Evolutionary conservation across 1,284 basidiomycete genomes (phyloP), one percentile per base, ranked within the genome.

Genomic region (Anthracocystis walkeri): DNA sequence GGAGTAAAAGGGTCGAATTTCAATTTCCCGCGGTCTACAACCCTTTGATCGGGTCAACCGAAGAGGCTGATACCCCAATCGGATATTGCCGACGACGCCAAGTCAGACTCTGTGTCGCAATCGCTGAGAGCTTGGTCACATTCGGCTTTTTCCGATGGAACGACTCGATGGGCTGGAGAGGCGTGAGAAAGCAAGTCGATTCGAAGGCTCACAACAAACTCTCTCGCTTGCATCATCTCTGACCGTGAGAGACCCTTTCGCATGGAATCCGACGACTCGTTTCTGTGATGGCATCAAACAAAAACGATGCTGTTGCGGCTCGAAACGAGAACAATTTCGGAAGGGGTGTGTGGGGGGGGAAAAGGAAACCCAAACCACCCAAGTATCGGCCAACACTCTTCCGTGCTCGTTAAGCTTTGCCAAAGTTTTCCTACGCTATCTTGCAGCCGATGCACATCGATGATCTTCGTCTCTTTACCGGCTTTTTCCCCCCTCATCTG

Each of bases 361-460:
- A n/a, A n/a, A n/a, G n/a, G n/a, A n/a, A n/a, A n/a, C 11, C 33
- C 3, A 10, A 35, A 16, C 35, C 14, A 38, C 45, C 55, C 59
- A 62, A 55, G 52, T 55, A 35, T 62, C 59, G 59, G 59, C 59
- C 7, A 42, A 29, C 52, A 29, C 14, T 55, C 35, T 46, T 62
- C 59, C 59, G 59, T 42, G 35, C 45, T 62, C 45, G 59, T 45
- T 35, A 49, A n/a, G 31, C 42, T 38, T 16, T 14, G n/a, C n/a
- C 18, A 0, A 20, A 27, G 14, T 5, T 31, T n/a, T n/a, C n/a
- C 20, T 35, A 50, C 48, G 42, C 44, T 20, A 20, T 48, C 55
- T 16, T 20, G 5, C 44, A 29, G 20, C 33, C 8, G 33, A 57
- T 49, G 55, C 55, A 49, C 44, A 25, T 6, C 45, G 55, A 57